Evolutionary conservation across 1,284 basidiomycete genomes (phyloP).

Genomic region (Boletus sp.): DNA sequence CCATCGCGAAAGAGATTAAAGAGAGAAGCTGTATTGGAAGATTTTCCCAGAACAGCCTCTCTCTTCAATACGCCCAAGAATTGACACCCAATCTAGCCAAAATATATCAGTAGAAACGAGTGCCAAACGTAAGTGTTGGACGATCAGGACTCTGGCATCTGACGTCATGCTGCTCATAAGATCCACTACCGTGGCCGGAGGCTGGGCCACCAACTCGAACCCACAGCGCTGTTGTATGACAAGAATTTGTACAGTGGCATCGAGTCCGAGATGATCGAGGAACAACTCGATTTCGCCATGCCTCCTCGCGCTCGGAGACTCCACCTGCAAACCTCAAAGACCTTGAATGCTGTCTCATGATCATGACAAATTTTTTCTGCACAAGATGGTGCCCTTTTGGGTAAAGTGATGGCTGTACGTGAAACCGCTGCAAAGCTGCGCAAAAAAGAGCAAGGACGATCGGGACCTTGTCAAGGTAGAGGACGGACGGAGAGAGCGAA

Average conservation of each 20-base stretch:
- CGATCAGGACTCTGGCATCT: not conserved
- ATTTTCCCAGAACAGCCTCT: no score
- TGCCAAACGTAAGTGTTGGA: constrained; percentile 8
- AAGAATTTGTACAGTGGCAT: constrained; percentile 19
- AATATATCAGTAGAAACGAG: not conserved
- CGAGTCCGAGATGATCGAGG: constrained; percentile 26
- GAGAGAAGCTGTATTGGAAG: not conserved
- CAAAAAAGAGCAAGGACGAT: constrained; percentile 21
- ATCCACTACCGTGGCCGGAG: not conserved
- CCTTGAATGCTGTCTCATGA: constrained; percentile 23
- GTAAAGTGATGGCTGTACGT: constrained; percentile 9
- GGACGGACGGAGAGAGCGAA: constrained; percentile 25
- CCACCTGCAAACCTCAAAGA: constrained; percentile 15
- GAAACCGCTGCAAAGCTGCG: constrained; percentile 20
- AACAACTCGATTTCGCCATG: constrained; percentile 24
- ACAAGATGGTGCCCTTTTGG: constrained; percentile 17
- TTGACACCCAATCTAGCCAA: not conserved
- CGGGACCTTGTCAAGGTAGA: constrained; percentile 26
- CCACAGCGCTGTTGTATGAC: constrained; percentile 10
- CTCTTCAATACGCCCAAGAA: not conserved
- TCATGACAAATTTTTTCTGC: constrained; percentile 28
- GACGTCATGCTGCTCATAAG: constrained; percentile 4
- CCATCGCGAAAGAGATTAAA: constrained; percentile 19
- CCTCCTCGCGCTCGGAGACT: constrained; percentile 25
- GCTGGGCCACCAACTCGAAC: constrained; percentile 6